Evolutionary conservation across 345 rosid species (phyloP), one percentile per base, ranked within the genome.

Genomic region (Schrenkiella parvula): DNA sequence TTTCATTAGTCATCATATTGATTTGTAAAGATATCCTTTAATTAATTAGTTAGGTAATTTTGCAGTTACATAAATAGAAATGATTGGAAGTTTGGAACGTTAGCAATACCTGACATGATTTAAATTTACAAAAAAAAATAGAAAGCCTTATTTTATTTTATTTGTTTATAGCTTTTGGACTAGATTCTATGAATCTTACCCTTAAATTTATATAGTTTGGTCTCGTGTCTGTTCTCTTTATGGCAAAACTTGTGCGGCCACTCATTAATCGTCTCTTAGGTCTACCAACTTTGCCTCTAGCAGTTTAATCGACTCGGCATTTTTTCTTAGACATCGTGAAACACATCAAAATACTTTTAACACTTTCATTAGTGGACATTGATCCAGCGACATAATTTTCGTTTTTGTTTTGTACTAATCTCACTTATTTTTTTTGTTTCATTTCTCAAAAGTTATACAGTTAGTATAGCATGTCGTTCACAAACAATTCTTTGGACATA

Each of bases 1-100:
- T n/a, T n/a, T n/a, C n/a, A n/a, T n/a, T n/a, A n/a, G n/a, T 44
- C 26, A 34, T 57, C 53, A 5, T 38, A 38, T 66, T 50, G 44
- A 38, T 73, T 5, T 56, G 19, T 47, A 73, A 46, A 38, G 31
- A 38, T 73, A 19, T 4, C 14, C 50, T 43, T 56, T 65, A 37
- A 26, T 46, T 15, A 39, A 2, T 43, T 34, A 43, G 57, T 64
- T 73, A 64, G 77, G 78, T 74, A 59, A 66, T 9, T 19, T 38
- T 48, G 66, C 78, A 66, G 68, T 58, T 48, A 58, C 62, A 48
- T 15, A 48, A 48, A 50, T 58, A 39, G 68, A 48, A 48, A 74
- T 66, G 42, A 66, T 66, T 74, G 67, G n/a, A n/a, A n/a, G n/a
- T n/a, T n/a, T n/a, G n/a, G 37, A 38, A 74, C 67, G 48, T 57